Evolutionary conservation across 176 grass and related monocot species (phyloP), one percentile per base, ranked within the genome.

Genomic region (Carex parvula): DNA sequence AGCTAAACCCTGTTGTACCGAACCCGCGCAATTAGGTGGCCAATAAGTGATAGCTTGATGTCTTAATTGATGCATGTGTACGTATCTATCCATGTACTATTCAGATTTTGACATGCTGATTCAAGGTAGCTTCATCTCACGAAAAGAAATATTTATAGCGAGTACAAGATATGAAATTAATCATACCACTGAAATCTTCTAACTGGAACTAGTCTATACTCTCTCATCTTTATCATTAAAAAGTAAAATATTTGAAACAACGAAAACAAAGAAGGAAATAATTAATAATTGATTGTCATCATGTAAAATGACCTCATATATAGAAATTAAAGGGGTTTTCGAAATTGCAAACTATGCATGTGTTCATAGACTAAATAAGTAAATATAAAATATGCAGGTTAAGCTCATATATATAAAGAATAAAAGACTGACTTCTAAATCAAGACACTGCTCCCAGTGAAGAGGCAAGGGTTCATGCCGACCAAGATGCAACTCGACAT

Each of bases 391-490:
- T 58, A 16, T 58, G 55, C 55, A 57, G 55, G 55, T 17, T 57
- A 18, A 4, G 55, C 12, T 35, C 7, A 44, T 44, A 4, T 35
- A 39, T 48, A 48, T 48, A 48, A 48, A 48, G 44, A 37, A 32
- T 59, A 58, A 63, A 46, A 78, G 17, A 89, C 84, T 91, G 71
- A 94, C 95, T 58, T 84, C 84, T 55, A 98, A 93, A 84, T 98
- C 95, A 16, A 98, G 92, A 85, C 95, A 94, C 79, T 98, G 95
- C 80, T 98, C 95, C 95, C 95, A 98, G 73, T 92, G 90, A 15
- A 90, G 79, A 32, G 95, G 92, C 83, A 98, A 87, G 39, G 92
- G 95, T 42, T 94, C 89, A 75, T 84, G 77, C 67, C 24, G 52
- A 30, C 79, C 79, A 22, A 98, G 86, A 81, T 93, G 95, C 72